phyloP scores from a whole-genome alignment of 129 eudicot species.

The Heracleum sosnowskyi region DNA sequence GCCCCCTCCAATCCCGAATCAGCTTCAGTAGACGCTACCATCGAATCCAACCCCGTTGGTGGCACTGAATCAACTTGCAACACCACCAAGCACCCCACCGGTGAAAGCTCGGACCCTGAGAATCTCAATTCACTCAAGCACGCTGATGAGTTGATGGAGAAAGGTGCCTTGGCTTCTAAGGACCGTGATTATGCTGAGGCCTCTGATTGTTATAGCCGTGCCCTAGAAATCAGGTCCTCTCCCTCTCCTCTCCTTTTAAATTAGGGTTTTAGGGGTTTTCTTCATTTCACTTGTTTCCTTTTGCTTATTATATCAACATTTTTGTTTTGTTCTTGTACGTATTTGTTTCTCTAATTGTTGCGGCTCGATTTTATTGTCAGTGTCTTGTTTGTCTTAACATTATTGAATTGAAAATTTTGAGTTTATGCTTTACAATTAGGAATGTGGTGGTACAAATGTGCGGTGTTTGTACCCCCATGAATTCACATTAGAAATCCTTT shows the following conservation, averaged over 20 bases:
- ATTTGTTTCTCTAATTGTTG: too few relatives aligned
- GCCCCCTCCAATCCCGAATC: constrained; percentile 17
- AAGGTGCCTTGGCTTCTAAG: constrained; percentile 49
- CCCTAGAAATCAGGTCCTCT: constrained; percentile 86
- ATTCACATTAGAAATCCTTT: too few relatives aligned
- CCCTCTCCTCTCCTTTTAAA: not conserved
- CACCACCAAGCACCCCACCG: constrained; percentile 21
- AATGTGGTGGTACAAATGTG: not conserved
- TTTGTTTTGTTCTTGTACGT: too few relatives aligned
- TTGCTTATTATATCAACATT: too few relatives aligned
- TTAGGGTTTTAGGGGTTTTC: constrained; percentile 5
- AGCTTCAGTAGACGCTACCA: constrained; percentile 60
- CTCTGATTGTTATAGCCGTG: constrained; percentile 81
- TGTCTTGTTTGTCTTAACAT: not conserved
- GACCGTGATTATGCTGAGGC: constrained; percentile 71
- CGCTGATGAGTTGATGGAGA: constrained; percentile 68
- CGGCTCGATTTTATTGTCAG: not conserved
- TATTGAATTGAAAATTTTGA: not conserved
- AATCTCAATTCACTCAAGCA: constrained; percentile 44
- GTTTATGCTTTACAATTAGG: not conserved
- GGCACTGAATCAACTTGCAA: constrained; percentile 64
- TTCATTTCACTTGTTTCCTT: not conserved
- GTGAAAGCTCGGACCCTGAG: constrained; percentile 37
- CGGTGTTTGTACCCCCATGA: too few relatives aligned
- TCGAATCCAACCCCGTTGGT: constrained; percentile 34